Conservation (phyloP, 2,329 filamentous ascomycete genomes). For the Blastomyces silverae region DNA sequence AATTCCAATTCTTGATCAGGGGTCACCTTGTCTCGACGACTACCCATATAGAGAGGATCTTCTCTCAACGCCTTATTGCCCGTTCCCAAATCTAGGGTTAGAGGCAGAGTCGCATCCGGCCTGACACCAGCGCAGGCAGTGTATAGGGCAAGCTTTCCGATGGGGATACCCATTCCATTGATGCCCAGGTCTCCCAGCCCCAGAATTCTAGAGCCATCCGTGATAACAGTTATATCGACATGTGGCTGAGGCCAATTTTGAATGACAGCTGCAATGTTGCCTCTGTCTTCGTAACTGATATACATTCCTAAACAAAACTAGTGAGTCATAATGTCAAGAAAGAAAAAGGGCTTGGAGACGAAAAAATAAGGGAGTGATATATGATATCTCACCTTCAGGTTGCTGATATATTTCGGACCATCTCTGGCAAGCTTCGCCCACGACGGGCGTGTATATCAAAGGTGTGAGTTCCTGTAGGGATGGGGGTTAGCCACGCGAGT, state of each 20-base stretch:
- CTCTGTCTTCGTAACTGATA: slow-evolving; percentile 89
- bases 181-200: slow-evolving; percentile 92
- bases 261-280: slow-evolving; percentile 80
- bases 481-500: neutral
- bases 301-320: slow-evolving; percentile 57
- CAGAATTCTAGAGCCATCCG: slow-evolving; percentile 85
- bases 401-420: slow-evolving; percentile 95
- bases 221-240: slow-evolving; percentile 94
- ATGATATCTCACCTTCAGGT: too few relatives aligned
- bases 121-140: slow-evolving; percentile 92
- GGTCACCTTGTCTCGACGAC: slow-evolving; percentile 72
- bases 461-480: slow-evolving; percentile 41
- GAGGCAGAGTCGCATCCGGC: slow-evolving; percentile 60
- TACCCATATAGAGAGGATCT: slow-evolving; percentile 86
- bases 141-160: slow-evolving; percentile 93
- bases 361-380: too few relatives aligned
- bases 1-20: slow-evolving; percentile 78
- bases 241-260: slow-evolving; percentile 85
- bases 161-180: slow-evolving; percentile 96
- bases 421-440: slow-evolving; percentile 92
- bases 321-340: slow-evolving; percentile 9
- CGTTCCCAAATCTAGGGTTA: slow-evolving; percentile 58
- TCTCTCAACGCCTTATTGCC: slow-evolving; percentile 58
- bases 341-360: neutral
- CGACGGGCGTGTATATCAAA: slow-evolving; percentile 47